These are phyloP conservation scores for Xylogone sp. DNA, from an alignment of 2,329 filamentous ascomycete species.

Conservation along the genomic window DNA sequence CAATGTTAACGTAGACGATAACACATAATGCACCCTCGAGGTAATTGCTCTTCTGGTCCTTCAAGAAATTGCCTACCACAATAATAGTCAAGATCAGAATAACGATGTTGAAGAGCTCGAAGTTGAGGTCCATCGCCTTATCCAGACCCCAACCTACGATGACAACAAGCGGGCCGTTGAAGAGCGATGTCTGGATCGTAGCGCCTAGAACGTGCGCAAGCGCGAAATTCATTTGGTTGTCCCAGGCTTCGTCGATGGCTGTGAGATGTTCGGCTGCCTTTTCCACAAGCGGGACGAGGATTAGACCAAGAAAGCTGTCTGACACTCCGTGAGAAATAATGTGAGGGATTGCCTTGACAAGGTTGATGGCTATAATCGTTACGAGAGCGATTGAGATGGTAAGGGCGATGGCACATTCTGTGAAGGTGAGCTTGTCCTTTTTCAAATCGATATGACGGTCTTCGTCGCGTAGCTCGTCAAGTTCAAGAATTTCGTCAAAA, in stretches of 20 bases:
- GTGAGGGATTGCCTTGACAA: conserved; percentile 68
- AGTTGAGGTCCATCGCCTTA: conserved; percentile 73
- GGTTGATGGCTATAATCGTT: conserved; percentile 66
- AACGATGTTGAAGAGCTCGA: conserved; percentile 82
- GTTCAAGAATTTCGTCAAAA: conserved; percentile 69
- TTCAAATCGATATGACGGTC: conserved; percentile 57
- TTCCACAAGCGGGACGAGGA: conserved; percentile 77
- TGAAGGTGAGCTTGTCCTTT: conserved; percentile 70
- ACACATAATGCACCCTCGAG: conserved; percentile 82
- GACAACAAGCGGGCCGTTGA: conserved; percentile 81
- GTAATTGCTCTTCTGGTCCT: conserved; percentile 88
- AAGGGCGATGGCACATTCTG: conserved; percentile 67
- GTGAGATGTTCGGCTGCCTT: conserved; percentile 85
- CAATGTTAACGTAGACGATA: conserved; percentile 58
- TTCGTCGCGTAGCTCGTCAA: conserved; percentile 64
- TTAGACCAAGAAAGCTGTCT: conserved; percentile 64
- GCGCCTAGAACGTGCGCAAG: conserved; percentile 82
- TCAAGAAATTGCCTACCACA: conserved; percentile 81
- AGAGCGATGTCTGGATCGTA: conserved; percentile 83
- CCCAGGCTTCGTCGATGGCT: conserved; percentile 80
- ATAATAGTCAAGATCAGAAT: conserved; percentile 80
- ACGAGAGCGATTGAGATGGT: conserved; percentile 63
- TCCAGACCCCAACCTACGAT: conserved; percentile 77
- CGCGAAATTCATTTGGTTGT: conserved; percentile 80
- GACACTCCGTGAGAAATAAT: conserved; percentile 50